Evolutionary conservation across 2,329 filamentous ascomycete species (phyloP), one percentile per base, ranked within the genome.

Genomic region (Didymella glomerata): DNA sequence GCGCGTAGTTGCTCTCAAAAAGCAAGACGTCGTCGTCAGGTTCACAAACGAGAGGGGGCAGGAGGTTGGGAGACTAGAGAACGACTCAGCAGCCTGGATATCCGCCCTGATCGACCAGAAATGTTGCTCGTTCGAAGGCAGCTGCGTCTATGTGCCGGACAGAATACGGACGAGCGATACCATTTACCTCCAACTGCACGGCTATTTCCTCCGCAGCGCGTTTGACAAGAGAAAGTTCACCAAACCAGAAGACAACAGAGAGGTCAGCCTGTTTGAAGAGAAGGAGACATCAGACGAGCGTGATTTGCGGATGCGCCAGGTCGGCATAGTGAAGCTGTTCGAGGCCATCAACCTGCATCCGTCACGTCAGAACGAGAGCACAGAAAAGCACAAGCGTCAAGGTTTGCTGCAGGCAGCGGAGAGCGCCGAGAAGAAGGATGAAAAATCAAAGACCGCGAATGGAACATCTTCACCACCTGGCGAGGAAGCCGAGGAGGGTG

Each of bases 91-190:
- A 4, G 87, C 88, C 60, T 99, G 95, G 93, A 91, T 98, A 6
- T 97, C 95, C 3, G 89, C 93, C 0, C 79, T 99, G 66, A 87
- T 98, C 50, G 95, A 99, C 71, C 93, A 98, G 74, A 89, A 90
- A 30, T 85, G 97, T 3, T 97, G 93, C 80, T 85, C 81, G 22
- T 96, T 99, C 62, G 91, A 96, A 66, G 95, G 91, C 6, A 87
- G 85, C 13, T 97, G 93, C 70, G 92, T 99, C 1, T 98, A 91
- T 76, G 91, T 91, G 0, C 93, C 93, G 0, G 94, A 98, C 55
- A 83, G 86, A 46, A 78, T 98, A 47, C 85, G 91, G 48, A 95
- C 93, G 9, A 97, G 96, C 70, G 95, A 99, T 69, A 98, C 93
- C 0, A 85, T 99, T n/a, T 96, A 94, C 68, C 77, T 99, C 7